Evolutionary conservation across 2,329 filamentous ascomycete genomes (phyloP).

Genomic region (Aspergillus sp.): DNA sequence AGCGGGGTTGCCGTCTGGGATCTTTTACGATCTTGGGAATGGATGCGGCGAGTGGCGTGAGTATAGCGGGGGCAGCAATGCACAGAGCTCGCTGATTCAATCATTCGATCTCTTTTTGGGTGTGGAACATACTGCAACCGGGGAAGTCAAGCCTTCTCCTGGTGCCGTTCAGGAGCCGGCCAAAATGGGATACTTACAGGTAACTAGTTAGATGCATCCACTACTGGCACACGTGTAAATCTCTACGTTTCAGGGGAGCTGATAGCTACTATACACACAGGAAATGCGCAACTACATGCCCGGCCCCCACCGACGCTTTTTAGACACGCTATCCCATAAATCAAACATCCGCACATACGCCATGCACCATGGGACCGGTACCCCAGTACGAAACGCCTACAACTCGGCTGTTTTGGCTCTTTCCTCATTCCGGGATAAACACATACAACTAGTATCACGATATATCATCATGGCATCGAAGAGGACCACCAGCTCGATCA

Average conservation of each 20-base stretch:
- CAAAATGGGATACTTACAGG: constrained; percentile 23
- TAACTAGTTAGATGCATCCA: constrained; percentile 6
- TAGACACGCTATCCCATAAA: constrained; percentile 38
- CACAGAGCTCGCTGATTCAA: constrained; percentile 48
- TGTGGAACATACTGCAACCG: constrained; percentile 40
- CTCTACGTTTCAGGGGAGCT: too few relatives aligned
- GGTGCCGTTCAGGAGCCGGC: constrained; percentile 11
- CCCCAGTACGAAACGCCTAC: constrained; percentile 36
- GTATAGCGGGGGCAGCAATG: constrained; percentile 48
- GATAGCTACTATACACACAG: constrained; percentile 15
- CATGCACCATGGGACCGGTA: constrained; percentile 24
- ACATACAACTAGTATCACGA: constrained; percentile 46
- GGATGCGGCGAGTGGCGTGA: constrained; percentile 43
- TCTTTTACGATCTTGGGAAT: constrained; percentile 46
- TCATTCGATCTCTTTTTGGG: constrained; percentile 47
- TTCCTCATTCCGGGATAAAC: constrained; percentile 42
- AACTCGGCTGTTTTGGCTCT: constrained; percentile 41
- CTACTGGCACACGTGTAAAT: too few relatives aligned
- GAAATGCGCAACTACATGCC: constrained; percentile 52
- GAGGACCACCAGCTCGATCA: not conserved
- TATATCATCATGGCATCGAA: constrained; percentile 44
- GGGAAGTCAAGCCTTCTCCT: constrained; percentile 17
- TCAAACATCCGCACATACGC: constrained; percentile 42
- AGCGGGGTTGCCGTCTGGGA: constrained; percentile 43
- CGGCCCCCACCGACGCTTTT: constrained; percentile 43